Conservation (phyloP, 1,139 yeast genomes). For the Zygotorulaspora mrakii region DNA sequence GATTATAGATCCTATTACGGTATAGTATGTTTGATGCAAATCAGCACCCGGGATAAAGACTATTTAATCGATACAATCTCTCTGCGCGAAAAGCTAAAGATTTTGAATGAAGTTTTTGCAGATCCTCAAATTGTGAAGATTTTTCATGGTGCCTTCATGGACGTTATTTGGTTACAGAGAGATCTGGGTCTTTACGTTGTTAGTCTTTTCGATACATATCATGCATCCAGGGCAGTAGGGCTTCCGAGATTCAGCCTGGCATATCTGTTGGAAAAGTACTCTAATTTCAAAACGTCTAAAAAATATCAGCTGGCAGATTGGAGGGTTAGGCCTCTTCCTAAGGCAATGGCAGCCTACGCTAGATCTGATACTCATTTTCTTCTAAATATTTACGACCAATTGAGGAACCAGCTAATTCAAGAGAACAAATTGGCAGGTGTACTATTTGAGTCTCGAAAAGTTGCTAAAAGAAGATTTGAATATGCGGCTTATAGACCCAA, state of each 20-base stretch:
- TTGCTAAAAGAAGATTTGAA: constrained; percentile 80
- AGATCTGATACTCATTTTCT: constrained; percentile 93
- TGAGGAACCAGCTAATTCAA: constrained; percentile 61
- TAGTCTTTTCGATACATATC: constrained; percentile 86
- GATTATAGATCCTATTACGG: constrained; percentile 90
- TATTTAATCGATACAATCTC: constrained; percentile 79
- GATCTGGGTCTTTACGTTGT: constrained; percentile 91
- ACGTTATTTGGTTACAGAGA: constrained; percentile 93
- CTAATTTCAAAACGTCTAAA: constrained; percentile 83
- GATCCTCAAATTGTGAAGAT: constrained; percentile 80
- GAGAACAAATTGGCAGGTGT: constrained; percentile 56
- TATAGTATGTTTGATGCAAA: constrained; percentile 88
- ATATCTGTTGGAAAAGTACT: constrained; percentile 72
- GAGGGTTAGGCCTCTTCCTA: constrained; percentile 83
- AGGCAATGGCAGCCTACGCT: constrained; percentile 80
- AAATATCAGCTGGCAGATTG: constrained; percentile 96
- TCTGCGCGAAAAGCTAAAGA: constrained; percentile 66
- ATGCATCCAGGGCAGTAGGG: constrained; percentile 76
- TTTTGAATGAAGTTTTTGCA: constrained; percentile 71
- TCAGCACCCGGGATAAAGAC: constrained; percentile 74
- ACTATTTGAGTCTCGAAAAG: constrained; percentile 70
- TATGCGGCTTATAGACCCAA: constrained; percentile 59
- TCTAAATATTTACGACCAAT: constrained; percentile 70
- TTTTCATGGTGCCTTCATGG: constrained; percentile 96
- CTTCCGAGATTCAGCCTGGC: constrained; percentile 84